Conservation (phyloP, 2,329 filamentous ascomycete species). For the Colletotrichum sp. region DNA sequence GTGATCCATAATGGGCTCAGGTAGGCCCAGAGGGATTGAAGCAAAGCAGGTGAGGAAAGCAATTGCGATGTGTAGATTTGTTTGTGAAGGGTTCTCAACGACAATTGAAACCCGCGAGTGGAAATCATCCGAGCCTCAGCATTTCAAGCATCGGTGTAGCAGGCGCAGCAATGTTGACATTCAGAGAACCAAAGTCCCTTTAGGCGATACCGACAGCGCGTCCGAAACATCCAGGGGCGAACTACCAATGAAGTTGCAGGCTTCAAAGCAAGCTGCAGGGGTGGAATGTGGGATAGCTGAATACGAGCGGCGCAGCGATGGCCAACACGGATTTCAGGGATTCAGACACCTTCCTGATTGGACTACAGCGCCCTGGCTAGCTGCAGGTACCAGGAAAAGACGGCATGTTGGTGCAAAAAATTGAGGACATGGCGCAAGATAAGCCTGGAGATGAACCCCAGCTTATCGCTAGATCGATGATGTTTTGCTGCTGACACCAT, state of each 20-base stretch:
- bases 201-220: neutral
- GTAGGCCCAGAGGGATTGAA: neutral
- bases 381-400: neutral
- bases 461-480: neutral
- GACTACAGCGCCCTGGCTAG: neutral
- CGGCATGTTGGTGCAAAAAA: neutral
- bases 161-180: neutral
- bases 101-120: neutral
- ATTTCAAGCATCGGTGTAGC: neutral
- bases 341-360: neutral
- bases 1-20: neutral
- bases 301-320: neutral
- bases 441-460: neutral
- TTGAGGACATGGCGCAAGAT: neutral
- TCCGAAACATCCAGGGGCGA: neutral
- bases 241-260: neutral
- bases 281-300: neutral
- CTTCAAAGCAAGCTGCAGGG: neutral
- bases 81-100: neutral
- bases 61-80: neutral
- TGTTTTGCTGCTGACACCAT: neutral
- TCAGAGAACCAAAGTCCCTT: neutral
- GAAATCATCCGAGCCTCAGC: neutral
- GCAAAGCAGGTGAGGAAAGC: neutral
- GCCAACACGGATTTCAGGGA: neutral